Conservation (phyloP, 768 basidiomycete genomes). For the Suillus americanus region DNA sequence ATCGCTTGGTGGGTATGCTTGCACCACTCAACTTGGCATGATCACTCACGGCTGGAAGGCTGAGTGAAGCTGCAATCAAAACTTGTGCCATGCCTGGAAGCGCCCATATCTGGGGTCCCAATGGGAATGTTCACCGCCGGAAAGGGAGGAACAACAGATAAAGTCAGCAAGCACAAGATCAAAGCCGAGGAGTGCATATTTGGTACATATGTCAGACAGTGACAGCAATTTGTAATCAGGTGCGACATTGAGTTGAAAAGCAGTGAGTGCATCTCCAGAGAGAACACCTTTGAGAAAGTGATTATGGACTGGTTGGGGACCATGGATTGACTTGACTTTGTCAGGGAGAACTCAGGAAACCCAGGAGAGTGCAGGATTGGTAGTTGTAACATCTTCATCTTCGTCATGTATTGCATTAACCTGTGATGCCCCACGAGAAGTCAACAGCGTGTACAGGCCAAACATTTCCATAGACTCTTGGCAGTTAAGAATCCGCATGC, state of each 20-base stretch:
- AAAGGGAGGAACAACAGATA: neutral
- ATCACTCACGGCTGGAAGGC: neutral
- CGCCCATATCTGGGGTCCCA: neutral
- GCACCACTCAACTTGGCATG: neutral
- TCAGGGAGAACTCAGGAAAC: neutral
- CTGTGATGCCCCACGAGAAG: neutral
- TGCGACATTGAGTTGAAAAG: constrained; percentile 24
- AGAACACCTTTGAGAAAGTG: neutral
- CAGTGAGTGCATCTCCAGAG: neutral
- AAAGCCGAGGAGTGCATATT: constrained; percentile 27
- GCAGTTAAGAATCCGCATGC: constrained; percentile 31
- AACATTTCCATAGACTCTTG: constrained; percentile 29
- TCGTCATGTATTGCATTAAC: neutral
- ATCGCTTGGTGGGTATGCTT: neutral
- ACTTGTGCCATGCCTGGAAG: neutral
- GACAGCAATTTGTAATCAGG: constrained; percentile 18
- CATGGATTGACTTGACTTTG: constrained; percentile 3
- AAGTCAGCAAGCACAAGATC: constrained; percentile 21
- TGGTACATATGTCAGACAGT: constrained; percentile 17
- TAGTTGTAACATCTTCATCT: neutral
- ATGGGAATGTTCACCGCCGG: neutral
- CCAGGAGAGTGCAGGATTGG: neutral
- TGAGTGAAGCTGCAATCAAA: neutral
- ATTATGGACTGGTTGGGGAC: neutral
- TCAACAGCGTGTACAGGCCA: constrained; percentile 10